These are phyloP conservation scores for Penicillium sp. DNA, from an alignment of 2,329 filamentous ascomycete species.

Conservation along the genomic window DNA sequence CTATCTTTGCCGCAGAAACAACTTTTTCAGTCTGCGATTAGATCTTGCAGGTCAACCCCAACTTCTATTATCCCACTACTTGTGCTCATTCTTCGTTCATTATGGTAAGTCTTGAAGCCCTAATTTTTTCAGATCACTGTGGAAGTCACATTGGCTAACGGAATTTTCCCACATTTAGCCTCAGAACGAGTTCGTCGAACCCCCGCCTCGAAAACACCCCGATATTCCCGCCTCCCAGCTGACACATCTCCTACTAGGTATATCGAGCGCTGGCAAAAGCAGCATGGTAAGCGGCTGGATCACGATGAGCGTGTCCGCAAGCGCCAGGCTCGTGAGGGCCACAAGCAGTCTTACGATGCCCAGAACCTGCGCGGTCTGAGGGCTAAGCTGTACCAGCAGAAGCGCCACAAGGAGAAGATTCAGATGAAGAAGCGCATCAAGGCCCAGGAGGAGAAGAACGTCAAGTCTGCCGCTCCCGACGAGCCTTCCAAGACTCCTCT, in stretches of 20 bases:
- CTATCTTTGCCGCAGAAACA: constrained; percentile 34
- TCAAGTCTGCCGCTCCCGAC: constrained; percentile 79
- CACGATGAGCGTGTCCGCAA: constrained; percentile 90
- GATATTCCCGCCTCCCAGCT: constrained; percentile 19
- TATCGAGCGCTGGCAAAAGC: constrained; percentile 77
- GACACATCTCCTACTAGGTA: constrained; percentile 45
- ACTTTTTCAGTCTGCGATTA: constrained; percentile 33
- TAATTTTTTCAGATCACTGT: too few species aligned
- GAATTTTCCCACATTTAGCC: constrained; percentile 31
- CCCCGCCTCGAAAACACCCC: constrained; percentile 16
- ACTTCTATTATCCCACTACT: constrained; percentile 22
- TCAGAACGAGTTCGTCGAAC: constrained; percentile 50
- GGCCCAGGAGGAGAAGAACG: constrained; percentile 92
- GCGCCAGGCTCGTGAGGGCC: constrained; percentile 81
- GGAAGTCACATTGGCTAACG: constrained; percentile 11
- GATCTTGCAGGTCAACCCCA: constrained; percentile 30
- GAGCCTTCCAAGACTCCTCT: constrained; percentile 78
- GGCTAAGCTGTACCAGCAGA: constrained; percentile 92
- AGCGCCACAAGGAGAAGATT: constrained; percentile 96
- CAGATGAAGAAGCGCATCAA: constrained; percentile 95
- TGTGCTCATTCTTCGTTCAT: constrained; percentile 29
- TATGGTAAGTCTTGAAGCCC: constrained; percentile 34
- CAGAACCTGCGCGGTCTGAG: constrained; percentile 90
- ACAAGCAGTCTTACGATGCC: constrained; percentile 85
- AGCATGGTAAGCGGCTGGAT: constrained; percentile 66